Evolutionary conservation across 768 basidiomycete genomes (phyloP).

Genomic region (Obba rivulosa): DNA sequence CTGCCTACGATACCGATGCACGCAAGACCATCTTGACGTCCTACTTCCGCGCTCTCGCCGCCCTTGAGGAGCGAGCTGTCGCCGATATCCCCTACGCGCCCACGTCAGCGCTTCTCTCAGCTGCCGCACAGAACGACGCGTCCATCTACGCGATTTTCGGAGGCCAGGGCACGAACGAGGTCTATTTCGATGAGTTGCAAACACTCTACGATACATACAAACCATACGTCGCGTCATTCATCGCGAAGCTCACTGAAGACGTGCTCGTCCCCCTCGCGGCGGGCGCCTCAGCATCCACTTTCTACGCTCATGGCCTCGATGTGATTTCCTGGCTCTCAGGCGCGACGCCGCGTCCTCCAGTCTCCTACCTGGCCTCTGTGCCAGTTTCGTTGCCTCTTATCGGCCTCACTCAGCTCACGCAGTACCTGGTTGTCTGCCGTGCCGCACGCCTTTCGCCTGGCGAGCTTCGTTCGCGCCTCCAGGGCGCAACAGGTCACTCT

Average conservation of each 20-base stretch:
- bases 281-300: slow-evolving; percentile 51
- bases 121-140: slow-evolving; percentile 55
- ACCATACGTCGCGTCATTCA: slow-evolving; percentile 75
- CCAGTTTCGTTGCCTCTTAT: slow-evolving; percentile 95
- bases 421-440: slow-evolving; percentile 80
- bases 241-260: slow-evolving; percentile 55
- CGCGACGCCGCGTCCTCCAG: slow-evolving; percentile 61
- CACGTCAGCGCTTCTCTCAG: slow-evolving; percentile 63
- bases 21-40: slow-evolving; percentile 73
- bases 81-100: slow-evolving; percentile 54
- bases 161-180: slow-evolving; percentile 96
- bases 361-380: slow-evolving; percentile 85
- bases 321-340: slow-evolving; percentile 81
- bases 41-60: slow-evolving; percentile 73
- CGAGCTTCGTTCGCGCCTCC: slow-evolving; percentile 68
- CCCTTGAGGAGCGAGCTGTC: slow-evolving; percentile 54
- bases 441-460: slow-evolving; percentile 74
- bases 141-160: slow-evolving; percentile 92
- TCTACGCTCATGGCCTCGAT: slow-evolving; percentile 80
- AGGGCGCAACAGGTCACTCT: slow-evolving; percentile 93
- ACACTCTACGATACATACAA: slow-evolving; percentile 86
- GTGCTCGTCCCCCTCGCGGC: slow-evolving; percentile 69
- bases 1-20: slow-evolving; percentile 67
- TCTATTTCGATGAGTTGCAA: slow-evolving; percentile 96
- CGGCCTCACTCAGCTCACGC: slow-evolving; percentile 91